phyloP scores from a whole-genome alignment of 495 filamentous ascomycete genomes.

The Lasiosphaeriaceae sp. region DNA sequence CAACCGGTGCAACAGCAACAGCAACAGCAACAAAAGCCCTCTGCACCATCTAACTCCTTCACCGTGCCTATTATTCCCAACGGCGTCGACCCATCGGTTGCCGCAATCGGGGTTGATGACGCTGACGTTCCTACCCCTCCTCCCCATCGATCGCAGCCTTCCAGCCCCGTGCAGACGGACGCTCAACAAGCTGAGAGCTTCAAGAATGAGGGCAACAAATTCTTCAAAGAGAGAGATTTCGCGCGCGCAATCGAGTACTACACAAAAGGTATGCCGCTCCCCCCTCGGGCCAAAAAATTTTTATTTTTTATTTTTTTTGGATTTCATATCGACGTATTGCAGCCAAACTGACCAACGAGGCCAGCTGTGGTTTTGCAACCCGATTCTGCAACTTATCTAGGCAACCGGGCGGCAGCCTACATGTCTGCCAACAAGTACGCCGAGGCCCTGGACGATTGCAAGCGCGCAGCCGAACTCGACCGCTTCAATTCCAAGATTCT shows the following conservation, averaged over 20 bases:
- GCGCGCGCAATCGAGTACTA: slow-evolving; percentile 83
- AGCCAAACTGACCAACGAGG: slow-evolving; percentile 14
- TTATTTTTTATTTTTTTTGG: background rate
- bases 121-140: slow-evolving; percentile 68
- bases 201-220: slow-evolving; percentile 92
- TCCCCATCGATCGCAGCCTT: slow-evolving; percentile 66
- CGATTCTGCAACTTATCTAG: slow-evolving; percentile 80
- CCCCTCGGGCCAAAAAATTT: too few species aligned
- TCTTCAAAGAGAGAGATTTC: slow-evolving; percentile 90
- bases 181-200: slow-evolving; percentile 77
- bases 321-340: background rate
- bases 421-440: slow-evolving; percentile 75
- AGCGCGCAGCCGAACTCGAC: slow-evolving; percentile 73
- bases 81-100: slow-evolving; percentile 43
- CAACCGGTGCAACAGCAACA: slow-evolving; percentile 14
- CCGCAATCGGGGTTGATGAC: slow-evolving; percentile 20
- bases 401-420: slow-evolving; percentile 91
- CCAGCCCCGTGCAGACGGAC: slow-evolving; percentile 51
- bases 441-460: slow-evolving; percentile 81
- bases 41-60: slow-evolving; percentile 34
- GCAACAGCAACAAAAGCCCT: slow-evolving; percentile 18
- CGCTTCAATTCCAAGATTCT: slow-evolving; percentile 80
- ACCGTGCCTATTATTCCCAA: slow-evolving; percentile 46
- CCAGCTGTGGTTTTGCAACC: slow-evolving; percentile 79
- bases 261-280: slow-evolving; percentile 72